These are phyloP conservation scores for Panaeolus cyanescens DNA, from an alignment of 768 basidiomycete genomes.

Conservation along the genomic window DNA sequence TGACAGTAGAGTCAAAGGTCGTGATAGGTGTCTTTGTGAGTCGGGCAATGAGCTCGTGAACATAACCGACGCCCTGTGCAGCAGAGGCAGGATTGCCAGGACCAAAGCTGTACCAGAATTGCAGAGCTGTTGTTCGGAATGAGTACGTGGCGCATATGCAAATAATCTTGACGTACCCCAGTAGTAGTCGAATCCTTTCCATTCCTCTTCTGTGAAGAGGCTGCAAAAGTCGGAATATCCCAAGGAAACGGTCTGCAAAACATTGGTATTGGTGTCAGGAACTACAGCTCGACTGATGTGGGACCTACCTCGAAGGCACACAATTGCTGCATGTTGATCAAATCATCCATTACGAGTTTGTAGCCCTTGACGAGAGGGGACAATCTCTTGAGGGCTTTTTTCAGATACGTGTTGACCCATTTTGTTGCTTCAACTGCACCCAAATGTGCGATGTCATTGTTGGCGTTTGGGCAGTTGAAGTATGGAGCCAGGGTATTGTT, in stretches of 20 bases:
- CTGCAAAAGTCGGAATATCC: constrained; percentile 79
- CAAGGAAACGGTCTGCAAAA: constrained; percentile 81
- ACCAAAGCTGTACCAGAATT: constrained; percentile 65
- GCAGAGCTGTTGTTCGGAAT: constrained; percentile 38
- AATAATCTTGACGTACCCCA: constrained; percentile 28
- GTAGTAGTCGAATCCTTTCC: constrained; percentile 76
- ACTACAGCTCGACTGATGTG: too few relatives aligned
- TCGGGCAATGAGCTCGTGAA: constrained; percentile 72
- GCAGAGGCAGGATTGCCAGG: constrained; percentile 70
- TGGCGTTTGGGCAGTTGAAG: constrained; percentile 60
- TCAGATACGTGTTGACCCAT: constrained; percentile 67
- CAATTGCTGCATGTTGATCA: constrained; percentile 64
- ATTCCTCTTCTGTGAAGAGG: constrained; percentile 79
- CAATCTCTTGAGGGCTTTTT: constrained; percentile 55
- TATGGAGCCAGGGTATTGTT: constrained; percentile 78
- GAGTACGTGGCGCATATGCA: too few relatives aligned
- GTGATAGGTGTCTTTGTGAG: constrained; percentile 62
- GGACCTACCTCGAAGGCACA: constrained; percentile 72
- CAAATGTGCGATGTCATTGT: constrained; percentile 42
- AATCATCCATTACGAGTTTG: constrained; percentile 48
- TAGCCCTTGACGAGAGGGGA: constrained; percentile 51
- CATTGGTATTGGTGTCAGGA: too few relatives aligned
- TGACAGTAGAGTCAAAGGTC: constrained; percentile 61
- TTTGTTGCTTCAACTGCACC: constrained; percentile 43
- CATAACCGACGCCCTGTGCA: constrained; percentile 64